Conservation (phyloP, 306 rosid species). For the Corylus americana region DNA sequence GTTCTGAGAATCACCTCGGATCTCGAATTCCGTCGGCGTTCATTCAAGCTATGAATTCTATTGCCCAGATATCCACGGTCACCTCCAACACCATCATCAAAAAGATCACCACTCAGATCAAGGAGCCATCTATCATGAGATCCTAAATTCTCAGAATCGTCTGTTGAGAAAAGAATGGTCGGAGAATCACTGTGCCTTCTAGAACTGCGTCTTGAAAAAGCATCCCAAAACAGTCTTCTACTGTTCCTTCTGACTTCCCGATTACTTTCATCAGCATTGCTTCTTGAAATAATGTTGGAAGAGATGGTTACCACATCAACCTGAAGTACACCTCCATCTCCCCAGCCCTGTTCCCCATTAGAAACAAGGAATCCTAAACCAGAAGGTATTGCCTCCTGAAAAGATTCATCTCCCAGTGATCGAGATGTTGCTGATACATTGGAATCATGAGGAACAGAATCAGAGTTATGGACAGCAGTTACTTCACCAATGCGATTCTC, state of each 20-base stretch:
- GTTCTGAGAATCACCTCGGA: constrained; percentile 67
- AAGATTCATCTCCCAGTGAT: constrained; percentile 54
- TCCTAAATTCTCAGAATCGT: constrained; percentile 61
- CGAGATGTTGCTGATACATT: constrained; percentile 47
- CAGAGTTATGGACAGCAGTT: constrained; percentile 31
- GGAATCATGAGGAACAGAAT: constrained; percentile 51
- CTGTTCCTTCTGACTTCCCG: constrained; percentile 74
- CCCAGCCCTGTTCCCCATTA: constrained; percentile 64
- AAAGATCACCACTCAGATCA: constrained; percentile 75
- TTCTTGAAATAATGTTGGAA: constrained; percentile 60
- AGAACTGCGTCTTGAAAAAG: constrained; percentile 81
- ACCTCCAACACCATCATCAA: constrained; percentile 56
- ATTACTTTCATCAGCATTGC: constrained; percentile 51
- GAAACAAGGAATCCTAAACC: constrained; percentile 76
- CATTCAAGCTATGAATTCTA: constrained; percentile 67
- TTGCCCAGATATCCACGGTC: constrained; percentile 58
- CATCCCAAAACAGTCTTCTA: constrained; percentile 89
- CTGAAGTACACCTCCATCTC: constrained; percentile 65
- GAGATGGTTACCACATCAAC: constrained; percentile 82
- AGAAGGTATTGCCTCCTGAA: constrained; percentile 56
- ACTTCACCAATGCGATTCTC: constrained; percentile 43
- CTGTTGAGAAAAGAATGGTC: constrained; percentile 61
- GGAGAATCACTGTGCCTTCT: constrained; percentile 83
- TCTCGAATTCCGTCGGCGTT: constrained; percentile 69
- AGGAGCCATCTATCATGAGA: constrained; percentile 89